Evolutionary conservation across 78 protist genomes (phyloP), one percentile per base, ranked within the genome.

Genomic region (Dictyostelium citrinum): DNA sequence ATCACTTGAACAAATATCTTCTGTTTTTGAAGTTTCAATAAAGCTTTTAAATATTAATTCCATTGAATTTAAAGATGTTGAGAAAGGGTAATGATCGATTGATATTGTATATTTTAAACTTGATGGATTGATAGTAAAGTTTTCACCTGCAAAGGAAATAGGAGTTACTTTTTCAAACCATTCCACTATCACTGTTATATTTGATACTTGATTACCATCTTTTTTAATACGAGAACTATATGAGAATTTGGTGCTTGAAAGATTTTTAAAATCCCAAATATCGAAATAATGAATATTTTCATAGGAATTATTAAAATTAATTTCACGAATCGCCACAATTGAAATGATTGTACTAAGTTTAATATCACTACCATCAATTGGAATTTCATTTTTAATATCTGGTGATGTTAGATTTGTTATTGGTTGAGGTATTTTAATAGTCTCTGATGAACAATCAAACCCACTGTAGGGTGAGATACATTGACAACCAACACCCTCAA

Each of bases 381-480:
- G 29, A n/a, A 61, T 24, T n/a, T 46, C 55, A n/a, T 71, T 74
- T 11, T 1, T 29, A 17, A 27, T 39, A 17, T 24, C 60, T 45
- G 91, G 82, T 24, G 81, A 31, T 2, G 82, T 43, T 14, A 24
- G 5, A 45, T 74, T 77, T 12, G 37, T 6, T 11, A 17, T 20
- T 41, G 92, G 84, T 39, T 27, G n/a, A 0, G 51, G 55, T 1
- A 76, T 9, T 29, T 22, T 37, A 3, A 60, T 2, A 24, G 4
- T n/a, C 31, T 67, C 60, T 20, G 46, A 60, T 14, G 7, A 17
- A 49, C 92, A 85, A 61, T 85, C 76, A 9, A 27, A 20, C 11
- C 92, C 92, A 16, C 60, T 43, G 45, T 49, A 85, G 1, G 60
- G 83, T 31, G 55, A 35, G 3, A 49, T 31, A 41, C 92, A 85